Conservation (phyloP, 148 eudicot species). For the Salicornia ramosissima region DNA sequence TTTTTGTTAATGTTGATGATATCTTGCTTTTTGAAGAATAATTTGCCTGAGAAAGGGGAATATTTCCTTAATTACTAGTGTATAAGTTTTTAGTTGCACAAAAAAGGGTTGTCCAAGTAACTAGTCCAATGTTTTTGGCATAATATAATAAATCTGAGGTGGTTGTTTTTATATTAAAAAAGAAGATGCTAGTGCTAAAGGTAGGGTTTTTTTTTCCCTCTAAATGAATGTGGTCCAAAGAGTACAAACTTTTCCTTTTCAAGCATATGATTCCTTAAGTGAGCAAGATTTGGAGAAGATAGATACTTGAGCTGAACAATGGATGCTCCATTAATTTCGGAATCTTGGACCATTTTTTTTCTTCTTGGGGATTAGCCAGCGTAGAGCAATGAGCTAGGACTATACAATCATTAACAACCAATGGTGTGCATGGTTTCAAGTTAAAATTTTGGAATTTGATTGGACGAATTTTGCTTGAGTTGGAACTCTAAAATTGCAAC, state of each 20-base stretch:
- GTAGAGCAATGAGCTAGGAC: too few species aligned
- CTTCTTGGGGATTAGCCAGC: too few species aligned
- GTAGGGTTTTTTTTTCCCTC: slow-evolving; percentile 5
- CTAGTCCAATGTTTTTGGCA: not conserved
- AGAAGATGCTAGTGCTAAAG: slow-evolving; percentile 19
- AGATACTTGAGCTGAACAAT: not conserved
- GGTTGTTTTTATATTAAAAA: slow-evolving; percentile 12
- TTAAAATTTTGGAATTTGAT: not conserved
- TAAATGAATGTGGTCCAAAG: slow-evolving; percentile 14
- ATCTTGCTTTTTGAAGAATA: too few species aligned
- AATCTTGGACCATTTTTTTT: slow-evolving; percentile 11
- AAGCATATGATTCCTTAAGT: slow-evolving; percentile 23
- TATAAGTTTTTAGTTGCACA: too few species aligned
- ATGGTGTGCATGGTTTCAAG: not conserved
- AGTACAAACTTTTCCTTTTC: not conserved
- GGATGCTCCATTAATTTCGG: slow-evolving; percentile 15
- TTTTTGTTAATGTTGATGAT: too few species aligned
- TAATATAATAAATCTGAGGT: not conserved
- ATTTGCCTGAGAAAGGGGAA: too few species aligned
- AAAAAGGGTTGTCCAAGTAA: too few species aligned
- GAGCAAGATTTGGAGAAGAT: slow-evolving; percentile 6
- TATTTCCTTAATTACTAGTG: too few species aligned
- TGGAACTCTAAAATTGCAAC: not conserved
- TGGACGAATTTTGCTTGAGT: not conserved
- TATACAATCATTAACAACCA: too few species aligned